Conservation (phyloP, 345 rosid genomes). For the Linum tenue region DNA sequence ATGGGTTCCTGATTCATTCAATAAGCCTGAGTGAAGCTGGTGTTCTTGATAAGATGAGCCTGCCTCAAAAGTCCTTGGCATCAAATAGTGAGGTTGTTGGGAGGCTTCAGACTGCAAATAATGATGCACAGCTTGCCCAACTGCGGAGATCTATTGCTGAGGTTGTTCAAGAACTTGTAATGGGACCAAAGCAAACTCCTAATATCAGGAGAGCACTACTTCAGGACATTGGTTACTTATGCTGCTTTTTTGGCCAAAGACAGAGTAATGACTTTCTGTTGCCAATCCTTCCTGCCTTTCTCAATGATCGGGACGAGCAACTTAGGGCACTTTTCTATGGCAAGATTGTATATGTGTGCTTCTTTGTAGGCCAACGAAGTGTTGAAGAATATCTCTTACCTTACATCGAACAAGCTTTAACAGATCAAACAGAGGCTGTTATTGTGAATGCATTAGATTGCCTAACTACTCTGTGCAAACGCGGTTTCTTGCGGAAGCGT, state of each 20-base stretch:
- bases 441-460: conserved; percentile 90
- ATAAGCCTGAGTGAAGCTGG: conserved; percentile 69
- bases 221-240: conserved; percentile 73
- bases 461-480: conserved; percentile 67
- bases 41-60: conserved; percentile 65
- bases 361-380: conserved; percentile 95
- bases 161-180: conserved; percentile 98
- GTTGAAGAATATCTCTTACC: conserved; percentile 98
- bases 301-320: conserved; percentile 92
- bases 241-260: conserved; percentile 93
- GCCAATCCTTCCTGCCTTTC: conserved; percentile 93
- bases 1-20: conserved; percentile 85
- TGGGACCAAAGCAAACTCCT: conserved; percentile 96
- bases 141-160: conserved; percentile 87
- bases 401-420: conserved; percentile 89
- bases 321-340: conserved; percentile 85
- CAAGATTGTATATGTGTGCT: conserved; percentile 77
- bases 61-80: conserved; percentile 31
- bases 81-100: conserved; percentile 46
- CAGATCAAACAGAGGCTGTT: conserved; percentile 80
- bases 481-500: conserved; percentile 73
- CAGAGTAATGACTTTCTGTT: conserved; percentile 92
- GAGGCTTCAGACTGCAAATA: conserved; percentile 46
- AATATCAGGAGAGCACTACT: conserved; percentile 94
- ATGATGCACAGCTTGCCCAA: conserved; percentile 60